A percentile compares a stretch with the other conserved stretches of the same genome.
Evolutionary conservation across 768 basidiomycete species (phyloP).

Genomic region (Boletellus emodensis): DNA sequence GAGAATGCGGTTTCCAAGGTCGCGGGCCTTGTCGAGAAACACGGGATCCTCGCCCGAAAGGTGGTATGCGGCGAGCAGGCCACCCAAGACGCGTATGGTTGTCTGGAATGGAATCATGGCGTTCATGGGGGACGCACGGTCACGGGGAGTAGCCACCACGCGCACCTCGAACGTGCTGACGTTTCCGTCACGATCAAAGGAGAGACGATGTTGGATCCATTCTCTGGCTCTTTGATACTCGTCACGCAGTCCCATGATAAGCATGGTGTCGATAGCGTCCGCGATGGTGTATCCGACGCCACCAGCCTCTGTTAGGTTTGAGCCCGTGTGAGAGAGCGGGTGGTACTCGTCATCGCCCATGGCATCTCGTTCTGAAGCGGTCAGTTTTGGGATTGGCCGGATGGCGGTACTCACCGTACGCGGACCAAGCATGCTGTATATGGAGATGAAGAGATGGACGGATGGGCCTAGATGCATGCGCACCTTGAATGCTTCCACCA

Average conservation of each 20-base stretch:
- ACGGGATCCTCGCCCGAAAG: conserved; percentile 64
- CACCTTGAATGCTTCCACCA: conserved; percentile 79
- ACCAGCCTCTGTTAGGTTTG: conserved; percentile 73
- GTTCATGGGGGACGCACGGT: neutral
- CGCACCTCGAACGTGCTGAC: conserved; percentile 91
- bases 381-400: conserved; percentile 8
- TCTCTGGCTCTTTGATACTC: conserved; percentile 74
- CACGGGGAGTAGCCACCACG: neutral
- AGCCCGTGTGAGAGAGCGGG: conserved; percentile 69
- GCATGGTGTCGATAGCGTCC: conserved; percentile 84
- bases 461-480: conserved; percentile 16
- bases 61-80: conserved; percentile 82
- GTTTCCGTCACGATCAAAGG: conserved; percentile 71
- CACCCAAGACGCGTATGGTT: conserved; percentile 89
- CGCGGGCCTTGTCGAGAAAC: conserved; percentile 71
- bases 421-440: conserved; percentile 75
- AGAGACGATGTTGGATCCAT: conserved; percentile 70
- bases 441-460: conserved; percentile 6
- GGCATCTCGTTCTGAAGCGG: conserved; percentile 68
- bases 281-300: conserved; percentile 88
- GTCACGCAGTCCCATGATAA: conserved; percentile 76
- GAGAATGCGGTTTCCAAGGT: conserved; percentile 83
- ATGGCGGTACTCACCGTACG: conserved; percentile 60
- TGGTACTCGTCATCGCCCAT: conserved; percentile 94
- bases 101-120: conserved; percentile 47